phyloP scores from a whole-genome alignment of 345 rosid species.

The Brassica cretica region DNA sequence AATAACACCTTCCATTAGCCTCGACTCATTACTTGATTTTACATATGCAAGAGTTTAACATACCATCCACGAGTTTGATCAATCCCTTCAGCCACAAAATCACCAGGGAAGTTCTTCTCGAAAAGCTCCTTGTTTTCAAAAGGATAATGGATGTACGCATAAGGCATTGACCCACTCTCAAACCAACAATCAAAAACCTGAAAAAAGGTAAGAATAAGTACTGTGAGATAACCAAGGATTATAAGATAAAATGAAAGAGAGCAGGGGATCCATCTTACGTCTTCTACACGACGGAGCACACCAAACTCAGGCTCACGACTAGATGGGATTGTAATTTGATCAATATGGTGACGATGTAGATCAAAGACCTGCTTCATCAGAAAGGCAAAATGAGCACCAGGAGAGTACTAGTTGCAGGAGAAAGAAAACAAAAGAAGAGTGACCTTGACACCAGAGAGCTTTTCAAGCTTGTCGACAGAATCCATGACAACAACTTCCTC shows the following conservation, averaged over 20 bases:
- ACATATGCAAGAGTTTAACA: not conserved
- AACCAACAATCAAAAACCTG: conserved; percentile 99
- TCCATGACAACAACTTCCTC: conserved; percentile 36
- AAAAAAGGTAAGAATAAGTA: conserved; percentile 5
- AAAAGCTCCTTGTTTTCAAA: conserved; percentile 88
- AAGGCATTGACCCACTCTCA: conserved; percentile 99
- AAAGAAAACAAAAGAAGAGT: not conserved
- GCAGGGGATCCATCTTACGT: conserved; percentile 54
- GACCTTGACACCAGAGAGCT: conserved; percentile 63
- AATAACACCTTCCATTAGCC: not conserved
- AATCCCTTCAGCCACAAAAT: conserved; percentile 97
- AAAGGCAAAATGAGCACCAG: conserved; percentile 21
- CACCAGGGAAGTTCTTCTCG: conserved; percentile 94
- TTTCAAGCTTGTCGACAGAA: conserved; percentile 76
- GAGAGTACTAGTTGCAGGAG: not conserved
- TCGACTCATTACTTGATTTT: not conserved
- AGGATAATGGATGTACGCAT: conserved; percentile 96
- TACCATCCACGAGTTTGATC: conserved; percentile 99
- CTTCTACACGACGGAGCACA: conserved; percentile 83
- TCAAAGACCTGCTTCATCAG: conserved; percentile 64
- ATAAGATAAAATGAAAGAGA: conserved; percentile 10
- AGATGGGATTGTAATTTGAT: conserved; percentile 84
- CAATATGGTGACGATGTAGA: conserved; percentile 93
- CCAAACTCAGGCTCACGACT: conserved; percentile 78
- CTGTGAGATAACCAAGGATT: conserved; percentile 6